Percentiles rank a stretch among this genome's conserved stretches.
phyloP scores from a whole-genome alignment of 2,329 filamentous ascomycete species.

The Orbilia blumenaviensis region DNA sequence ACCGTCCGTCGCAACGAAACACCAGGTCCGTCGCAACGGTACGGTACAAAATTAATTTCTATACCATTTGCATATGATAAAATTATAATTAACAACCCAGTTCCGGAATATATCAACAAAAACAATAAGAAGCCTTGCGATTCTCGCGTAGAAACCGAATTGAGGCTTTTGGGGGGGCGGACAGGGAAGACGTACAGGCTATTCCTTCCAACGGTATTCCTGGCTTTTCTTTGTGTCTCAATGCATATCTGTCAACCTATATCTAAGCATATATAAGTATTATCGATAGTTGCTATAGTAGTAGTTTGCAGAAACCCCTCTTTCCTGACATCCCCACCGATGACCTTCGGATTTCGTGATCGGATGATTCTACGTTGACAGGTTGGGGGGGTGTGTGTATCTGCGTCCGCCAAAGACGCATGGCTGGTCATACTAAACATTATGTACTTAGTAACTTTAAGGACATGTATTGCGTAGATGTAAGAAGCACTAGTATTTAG shows the following conservation, averaged over 20 bases:
- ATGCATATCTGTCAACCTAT: neutral
- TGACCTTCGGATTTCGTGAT: too few relatives aligned
- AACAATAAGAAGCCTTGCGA: neutral
- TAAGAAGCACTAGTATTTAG: too few relatives aligned
- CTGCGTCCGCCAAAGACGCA: slow-evolving; percentile 2
- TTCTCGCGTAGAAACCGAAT: neutral
- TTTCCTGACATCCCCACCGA: too few relatives aligned
- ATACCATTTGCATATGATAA: neutral
- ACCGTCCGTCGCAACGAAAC: slow-evolving; percentile 36
- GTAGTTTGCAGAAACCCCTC: too few relatives aligned
- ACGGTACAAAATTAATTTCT: too few relatives aligned
- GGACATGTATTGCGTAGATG: too few relatives aligned
- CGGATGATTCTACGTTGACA: slow-evolving; percentile 7
- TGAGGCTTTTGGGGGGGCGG: neutral
- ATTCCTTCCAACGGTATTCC: neutral
- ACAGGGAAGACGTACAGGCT: neutral
- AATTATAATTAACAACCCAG: neutral
- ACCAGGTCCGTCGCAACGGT: too few relatives aligned
- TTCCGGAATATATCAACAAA: neutral
- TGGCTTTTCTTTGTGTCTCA: neutral
- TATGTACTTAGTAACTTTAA: too few relatives aligned
- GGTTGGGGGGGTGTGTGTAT: slow-evolving; percentile 10
- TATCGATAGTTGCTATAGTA: neutral
- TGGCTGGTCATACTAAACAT: too few relatives aligned
- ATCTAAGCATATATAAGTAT: slow-evolving; percentile 21